Percentiles rank a stretch among this genome's conserved stretches.
Conservation (phyloP, 352 stramenopile genomes). For the Globisporangium spiculum region DNA sequence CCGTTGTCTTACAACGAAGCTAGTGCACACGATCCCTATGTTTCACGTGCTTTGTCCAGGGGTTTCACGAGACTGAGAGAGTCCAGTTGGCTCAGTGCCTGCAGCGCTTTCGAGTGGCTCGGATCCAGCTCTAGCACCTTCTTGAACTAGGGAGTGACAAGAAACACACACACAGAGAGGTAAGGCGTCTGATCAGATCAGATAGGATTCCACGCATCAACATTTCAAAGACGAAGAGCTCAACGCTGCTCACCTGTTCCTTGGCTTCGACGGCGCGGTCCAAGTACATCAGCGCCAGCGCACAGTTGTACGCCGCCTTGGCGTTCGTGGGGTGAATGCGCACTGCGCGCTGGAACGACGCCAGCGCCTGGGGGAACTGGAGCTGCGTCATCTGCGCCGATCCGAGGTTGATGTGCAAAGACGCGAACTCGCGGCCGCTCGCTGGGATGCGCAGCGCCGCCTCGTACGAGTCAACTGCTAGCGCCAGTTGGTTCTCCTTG, state of each 20-base stretch:
- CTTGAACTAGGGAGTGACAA: slow-evolving; percentile 20
- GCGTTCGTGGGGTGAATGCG: slow-evolving; percentile 49
- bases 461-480: slow-evolving; percentile 52
- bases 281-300: slow-evolving; percentile 48
- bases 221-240: neutral
- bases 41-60: neutral
- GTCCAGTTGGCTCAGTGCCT: slow-evolving; percentile 28
- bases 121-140: slow-evolving; percentile 37
- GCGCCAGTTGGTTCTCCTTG: slow-evolving; percentile 43
- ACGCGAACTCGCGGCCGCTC: slow-evolving; percentile 44
- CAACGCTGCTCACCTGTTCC: slow-evolving; percentile 24
- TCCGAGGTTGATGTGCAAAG: slow-evolving; percentile 66
- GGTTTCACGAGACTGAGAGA: neutral
- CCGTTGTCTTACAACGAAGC: neutral
- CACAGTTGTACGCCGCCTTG: slow-evolving; percentile 62
- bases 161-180: neutral
- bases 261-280: slow-evolving; percentile 22
- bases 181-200: neutral
- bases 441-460: slow-evolving; percentile 34
- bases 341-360: slow-evolving; percentile 36
- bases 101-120: slow-evolving; percentile 30
- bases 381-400: slow-evolving; percentile 47
- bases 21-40: neutral
- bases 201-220: neutral
- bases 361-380: slow-evolving; percentile 33